A percentile compares a stretch with the other conserved stretches of the same genome.
Evolutionary conservation across 257 asterid species (phyloP).

Genomic region (Solanum dulcamara): DNA sequence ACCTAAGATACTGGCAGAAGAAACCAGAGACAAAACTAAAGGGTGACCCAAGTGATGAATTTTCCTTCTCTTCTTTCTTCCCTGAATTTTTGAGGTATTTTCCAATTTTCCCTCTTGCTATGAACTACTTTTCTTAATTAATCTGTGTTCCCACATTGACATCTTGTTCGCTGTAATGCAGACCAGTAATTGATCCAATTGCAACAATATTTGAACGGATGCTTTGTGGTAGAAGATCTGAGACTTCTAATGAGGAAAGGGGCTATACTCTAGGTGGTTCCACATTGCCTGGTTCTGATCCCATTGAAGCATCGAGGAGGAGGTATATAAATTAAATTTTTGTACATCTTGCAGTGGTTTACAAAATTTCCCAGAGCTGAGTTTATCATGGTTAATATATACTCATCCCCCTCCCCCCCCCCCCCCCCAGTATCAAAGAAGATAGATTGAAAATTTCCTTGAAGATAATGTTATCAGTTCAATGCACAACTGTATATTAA

Average conservation of each 20-base stretch:
- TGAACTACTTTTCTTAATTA: neutral
- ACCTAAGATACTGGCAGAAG: slow-evolving; percentile 84
- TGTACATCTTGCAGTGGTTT: neutral
- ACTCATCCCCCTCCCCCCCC: neutral
- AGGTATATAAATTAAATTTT: slow-evolving; percentile 36
- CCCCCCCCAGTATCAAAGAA: neutral
- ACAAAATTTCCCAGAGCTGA: neutral
- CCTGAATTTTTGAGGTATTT: slow-evolving; percentile 59
- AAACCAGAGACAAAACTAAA: slow-evolving; percentile 61
- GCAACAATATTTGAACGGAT: slow-evolving; percentile 58
- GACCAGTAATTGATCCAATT: slow-evolving; percentile 71
- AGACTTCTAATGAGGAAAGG: slow-evolving; percentile 34
- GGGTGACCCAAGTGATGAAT: slow-evolving; percentile 97
- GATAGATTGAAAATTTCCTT: neutral
- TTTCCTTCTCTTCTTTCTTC: slow-evolving; percentile 71
- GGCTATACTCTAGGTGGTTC: slow-evolving; percentile 53
- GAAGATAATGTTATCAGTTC: neutral
- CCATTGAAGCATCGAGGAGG: slow-evolving; percentile 85
- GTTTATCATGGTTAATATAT: neutral
- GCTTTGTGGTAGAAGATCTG: slow-evolving; percentile 76
- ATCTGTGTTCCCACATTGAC: slow-evolving; percentile 2
- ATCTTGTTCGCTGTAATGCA: slow-evolving; percentile 20
- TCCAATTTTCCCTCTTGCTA: neutral
- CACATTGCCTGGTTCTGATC: slow-evolving; percentile 75
- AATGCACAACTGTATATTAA: neutral